Base-by-base conservation (phyloP, 371 early-diverging fungal genomes). In the Mortierella sp. region DNA sequence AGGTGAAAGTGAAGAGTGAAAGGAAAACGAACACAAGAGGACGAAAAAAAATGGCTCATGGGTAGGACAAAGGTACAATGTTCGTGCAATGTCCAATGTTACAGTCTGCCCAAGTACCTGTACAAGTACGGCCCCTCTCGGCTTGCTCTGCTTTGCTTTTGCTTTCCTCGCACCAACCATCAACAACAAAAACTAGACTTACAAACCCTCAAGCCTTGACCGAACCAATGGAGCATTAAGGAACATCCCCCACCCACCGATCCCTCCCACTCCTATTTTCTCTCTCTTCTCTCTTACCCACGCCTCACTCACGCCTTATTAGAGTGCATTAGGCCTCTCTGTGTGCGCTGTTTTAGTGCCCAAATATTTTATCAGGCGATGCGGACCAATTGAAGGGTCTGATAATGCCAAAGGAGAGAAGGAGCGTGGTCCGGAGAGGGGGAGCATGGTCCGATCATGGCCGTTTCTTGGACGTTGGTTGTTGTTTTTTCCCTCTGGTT, bases 381-480 rank as follows among this genome's bases (percentile, higher is more conserved):
- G 34, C 34, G 28, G 5, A 46, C 48, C 8, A 61, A 57, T 57
- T 57, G 24, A 10, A n/a, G 16, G 37, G 64, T 64, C 64, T 37
- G 37, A 64, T 64, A 37, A 64, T 64, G 64, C 31, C 26, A 8
- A 28, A 64, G 37, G 19, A 19, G 28, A 64, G 37, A 14, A 8
- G 37, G 14, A 6, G 61, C 61, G 37, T 64, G 64, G 64, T 64
- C 64, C 21, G 64, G n/a, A n/a, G n/a, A n/a, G n/a, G n/a, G n/a
- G 34, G 59, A 16, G 61, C 61, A 64, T 64, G 64, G 64, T 64
- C 64, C 21, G 64, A 64, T 37, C 64, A 64, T 64, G 64, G 64
- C 64, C 64, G 64, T 64, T 64, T 64, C 64, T 34, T 64, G 40
- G 64, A 64, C 64, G 64, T 64, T 64, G 28, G 1, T 59, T 59